A percentile compares a stretch with the other conserved stretches of the same genome.
Conservation (phyloP, 257 asterid species). For the Solanum habrochaites region DNA sequence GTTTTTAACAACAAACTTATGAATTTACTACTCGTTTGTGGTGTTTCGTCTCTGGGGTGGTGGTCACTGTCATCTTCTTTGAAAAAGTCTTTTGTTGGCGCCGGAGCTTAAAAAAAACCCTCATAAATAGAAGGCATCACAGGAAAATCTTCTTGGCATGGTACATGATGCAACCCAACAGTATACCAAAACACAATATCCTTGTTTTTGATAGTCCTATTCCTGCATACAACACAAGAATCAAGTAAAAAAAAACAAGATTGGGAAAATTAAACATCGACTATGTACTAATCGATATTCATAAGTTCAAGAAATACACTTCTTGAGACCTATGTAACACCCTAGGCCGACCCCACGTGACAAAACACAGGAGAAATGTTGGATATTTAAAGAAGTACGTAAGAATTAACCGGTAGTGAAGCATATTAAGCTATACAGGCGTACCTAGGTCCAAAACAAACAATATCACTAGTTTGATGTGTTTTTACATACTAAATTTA, state of each 20-base stretch:
- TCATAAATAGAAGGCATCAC: constrained; percentile 46
- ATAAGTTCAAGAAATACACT: neutral
- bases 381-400: neutral
- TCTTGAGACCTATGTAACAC: neutral
- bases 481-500: neutral
- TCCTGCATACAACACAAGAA: constrained; percentile 25
- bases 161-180: constrained; percentile 61
- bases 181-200: constrained; percentile 77
- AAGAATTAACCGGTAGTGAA: neutral
- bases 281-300: neutral
- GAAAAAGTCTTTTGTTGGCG: constrained; percentile 60
- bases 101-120: constrained; percentile 53
- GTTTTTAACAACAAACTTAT: neutral
- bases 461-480: neutral
- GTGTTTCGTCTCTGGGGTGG: too few relatives aligned
- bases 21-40: too few relatives aligned
- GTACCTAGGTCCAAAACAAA: neutral
- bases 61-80: too few relatives aligned
- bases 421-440: neutral
- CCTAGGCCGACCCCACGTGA: neutral
- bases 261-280: neutral
- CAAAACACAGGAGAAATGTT: neutral
- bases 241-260: neutral
- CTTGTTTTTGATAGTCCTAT: constrained; percentile 30
- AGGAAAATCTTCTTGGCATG: constrained; percentile 68